Evolutionary conservation across 2,329 filamentous ascomycete genomes (phyloP), one percentile per base, ranked within the genome.

Genomic region (Penicillium vulpinum): DNA sequence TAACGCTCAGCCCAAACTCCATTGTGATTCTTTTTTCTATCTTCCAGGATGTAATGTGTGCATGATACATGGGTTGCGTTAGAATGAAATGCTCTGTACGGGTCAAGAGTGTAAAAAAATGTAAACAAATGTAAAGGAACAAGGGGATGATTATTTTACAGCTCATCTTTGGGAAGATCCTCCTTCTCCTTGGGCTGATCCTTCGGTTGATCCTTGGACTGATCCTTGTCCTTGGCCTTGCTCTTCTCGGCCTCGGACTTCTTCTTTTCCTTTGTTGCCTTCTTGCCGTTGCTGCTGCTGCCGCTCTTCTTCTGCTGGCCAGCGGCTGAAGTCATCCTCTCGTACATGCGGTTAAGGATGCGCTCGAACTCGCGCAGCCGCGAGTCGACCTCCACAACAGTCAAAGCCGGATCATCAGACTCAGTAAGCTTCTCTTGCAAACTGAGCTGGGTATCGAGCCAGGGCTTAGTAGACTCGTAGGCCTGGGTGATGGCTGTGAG

Each of bases 401-500:
- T 82, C 9, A 96, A 80, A 7, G 87, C 87, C 0, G 91, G 90
- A 63, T 97, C 87, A 10, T 91, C 90, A 2, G 86, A 86, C 2
- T 80, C 76, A 16, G 82, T 78, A 3, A 96, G 84, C 64, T 85
- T 87, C 29, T 86, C 84, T 74, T 97, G 93, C 65, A 83, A 82
- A 2, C 81, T 78, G 46, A 90, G 76, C 70, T 89, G 88, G 62
- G 88, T 83, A 31, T 86, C 83, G 21, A 99, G 81, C 93, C 93
- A 99, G 21, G 82, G 79, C 16, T 82, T 77, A 18, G 87, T 85
- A 15, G 84, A 81, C 28, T 85, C 82, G 67, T 87, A 84, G 18
- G 86, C 77, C 11, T 83, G 80, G 50, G 87, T 83, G 24, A 94
- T 79, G 46, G 81, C 78, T 40, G 82, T 80, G 31, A 96, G 79